Evolutionary conservation across 78 protist genomes (phyloP), one percentile per base, ranked within the genome.

Genomic region (Tieghemostelium lacteum): DNA sequence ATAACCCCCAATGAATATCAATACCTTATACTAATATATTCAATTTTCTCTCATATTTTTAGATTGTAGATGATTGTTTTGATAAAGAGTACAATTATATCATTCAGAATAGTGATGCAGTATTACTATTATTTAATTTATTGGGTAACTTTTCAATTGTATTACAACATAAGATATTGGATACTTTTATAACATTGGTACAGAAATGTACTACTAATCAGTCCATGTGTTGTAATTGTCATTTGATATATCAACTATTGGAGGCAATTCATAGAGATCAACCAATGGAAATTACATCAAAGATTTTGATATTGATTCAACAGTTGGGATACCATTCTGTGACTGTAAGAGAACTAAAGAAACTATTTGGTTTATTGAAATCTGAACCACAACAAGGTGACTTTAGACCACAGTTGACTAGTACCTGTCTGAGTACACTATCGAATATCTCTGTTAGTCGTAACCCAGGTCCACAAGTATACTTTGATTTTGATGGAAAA

Each of bases 381-480:
- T 66, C 71, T 24, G 85, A 60, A 20, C n/a, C n/a, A n/a, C n/a
- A n/a, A n/a, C 75, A 58, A 16, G 78, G 78, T 37, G 78, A 69
- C 2, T 37, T 54, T 31, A 42, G 77, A 19, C 91, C 91, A 31
- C 73, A 73, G 26, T 55, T 39, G 0, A 83, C 91, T 4, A 26
- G 63, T 0, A 61, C 34, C 0, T 34, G 66, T 1, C 63, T 83
- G 17, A 39, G 71, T 6, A 83, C 91, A 2, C n/a, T 83, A 26
- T 70, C 66, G 33, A 83, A 66, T 33, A 69, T 83, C 22, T 73
- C 91, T 0, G 52, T 37, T n/a, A 45, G 73, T 14, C 77, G 91
- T 29, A 83, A 83, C 42, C 91, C 91, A 20, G 91, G 91, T 33
- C 91, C 91, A 10, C 78, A 66, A 49, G 91, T 83, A 17, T 83